Percentiles rank a stretch among this genome's conserved stretches.
phyloP scores from a whole-genome alignment of 1,139 yeast species.

The Spathaspora jeffriesii region DNA sequence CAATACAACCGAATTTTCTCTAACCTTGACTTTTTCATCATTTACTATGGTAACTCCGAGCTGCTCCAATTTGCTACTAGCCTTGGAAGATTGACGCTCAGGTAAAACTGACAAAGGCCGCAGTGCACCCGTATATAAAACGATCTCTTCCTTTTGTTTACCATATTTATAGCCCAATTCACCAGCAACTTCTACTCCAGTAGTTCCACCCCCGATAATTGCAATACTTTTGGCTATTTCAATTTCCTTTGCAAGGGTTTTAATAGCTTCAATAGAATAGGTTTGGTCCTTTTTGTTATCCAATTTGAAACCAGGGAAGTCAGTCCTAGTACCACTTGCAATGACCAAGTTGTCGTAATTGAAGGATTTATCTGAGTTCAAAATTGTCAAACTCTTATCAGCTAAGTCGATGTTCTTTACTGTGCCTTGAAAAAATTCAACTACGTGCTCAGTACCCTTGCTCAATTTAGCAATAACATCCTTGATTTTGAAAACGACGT shows the following conservation, averaged over 20 bases:
- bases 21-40: conserved; percentile 12
- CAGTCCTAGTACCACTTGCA: conserved; percentile 31
- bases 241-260: conserved; percentile 15
- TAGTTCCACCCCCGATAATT: conserved; percentile 40
- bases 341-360: conserved; percentile 31
- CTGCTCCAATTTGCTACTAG: conserved; percentile 19
- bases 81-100: conserved; percentile 14
- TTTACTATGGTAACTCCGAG: conserved; percentile 29
- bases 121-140: conserved; percentile 26
- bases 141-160: conserved; percentile 18
- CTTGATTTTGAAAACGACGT: conserved; percentile 19
- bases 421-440: conserved; percentile 19
- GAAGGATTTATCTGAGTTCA: conserved; percentile 11
- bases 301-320: conserved; percentile 26
- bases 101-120: conserved; percentile 23
- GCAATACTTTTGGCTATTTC: conserved; percentile 26
- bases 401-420: conserved; percentile 25
- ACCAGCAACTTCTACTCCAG: conserved; percentile 42
- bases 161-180: conserved; percentile 27
- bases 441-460: conserved; percentile 13
- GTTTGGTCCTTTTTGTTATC: conserved; percentile 15
- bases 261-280: conserved; percentile 16
- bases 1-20: conserved; percentile 12
- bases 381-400: conserved; percentile 8
- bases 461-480: conserved; percentile 16